A percentile compares a stretch with the other conserved stretches of the same genome.
These are phyloP conservation scores for Neopestalotiopsis sp. DNA, from an alignment of 2,329 filamentous ascomycete species.

Conservation along the genomic window DNA sequence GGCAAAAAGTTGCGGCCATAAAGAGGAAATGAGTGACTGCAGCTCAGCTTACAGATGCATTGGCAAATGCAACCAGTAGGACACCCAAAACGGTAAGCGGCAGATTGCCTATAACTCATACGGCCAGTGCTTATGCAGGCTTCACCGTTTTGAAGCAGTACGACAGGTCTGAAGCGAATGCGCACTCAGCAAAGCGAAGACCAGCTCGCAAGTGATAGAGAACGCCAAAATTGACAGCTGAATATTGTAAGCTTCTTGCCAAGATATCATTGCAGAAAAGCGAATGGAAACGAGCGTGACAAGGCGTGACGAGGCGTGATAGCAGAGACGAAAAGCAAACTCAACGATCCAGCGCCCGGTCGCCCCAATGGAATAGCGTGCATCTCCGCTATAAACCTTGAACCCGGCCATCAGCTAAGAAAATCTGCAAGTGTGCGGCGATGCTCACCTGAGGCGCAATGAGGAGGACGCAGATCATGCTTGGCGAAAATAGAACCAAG, in stretches of 20 bases:
- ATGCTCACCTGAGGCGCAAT: neutral
- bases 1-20: neutral
- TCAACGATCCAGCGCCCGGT: neutral
- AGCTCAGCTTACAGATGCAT: conserved; percentile 32
- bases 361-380: neutral
- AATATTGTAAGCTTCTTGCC: neutral
- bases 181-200: neutral
- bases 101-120: neutral
- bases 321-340: neutral
- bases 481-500: neutral
- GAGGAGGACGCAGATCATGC: neutral
- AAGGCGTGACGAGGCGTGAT: too few relatives aligned
- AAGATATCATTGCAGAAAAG: neutral
- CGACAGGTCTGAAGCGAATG: neutral
- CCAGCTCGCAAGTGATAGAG: neutral
- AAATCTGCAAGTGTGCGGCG: neutral
- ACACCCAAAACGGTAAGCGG: conserved; percentile 36
- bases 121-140: neutral
- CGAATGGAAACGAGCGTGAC: neutral
- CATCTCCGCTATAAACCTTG: neutral
- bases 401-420: neutral
- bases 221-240: neutral
- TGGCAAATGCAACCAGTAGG: conserved; percentile 32
- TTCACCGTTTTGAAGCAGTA: neutral
- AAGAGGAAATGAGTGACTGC: conserved; percentile 40